Base-by-base conservation (phyloP, 2,329 filamentous ascomycete genomes). In the Capronia coronata region DNA sequence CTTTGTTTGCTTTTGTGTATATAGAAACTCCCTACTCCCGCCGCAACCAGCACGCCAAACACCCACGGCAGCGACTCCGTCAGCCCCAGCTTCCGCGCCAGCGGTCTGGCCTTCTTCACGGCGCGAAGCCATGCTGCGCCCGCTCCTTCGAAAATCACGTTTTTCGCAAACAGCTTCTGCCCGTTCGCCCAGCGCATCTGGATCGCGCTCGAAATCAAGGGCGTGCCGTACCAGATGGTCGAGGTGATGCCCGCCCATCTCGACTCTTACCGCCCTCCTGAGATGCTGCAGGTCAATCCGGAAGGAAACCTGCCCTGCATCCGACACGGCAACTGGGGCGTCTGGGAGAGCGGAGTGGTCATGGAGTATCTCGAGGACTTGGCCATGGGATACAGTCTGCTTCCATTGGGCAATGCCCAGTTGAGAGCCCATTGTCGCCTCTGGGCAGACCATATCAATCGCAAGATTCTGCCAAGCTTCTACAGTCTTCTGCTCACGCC, bases 351-450 rank as follows among this genome's bases (percentile, higher is more conserved):
- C 60, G 80, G 79, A 1, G 83, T 94, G 2, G 77, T 94, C 60
- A 76, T 94, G 65, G 88, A 94, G 83, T 94, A 94, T 67, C 82
- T 86, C 29, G 88, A 94, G 62, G 89, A 94, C 60, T 68, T 87
- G 22, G 73, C 79, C 25, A 65, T 74, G 21, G 78, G 79, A 1
- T 70, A 75, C 3, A 67, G 79, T 5, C 70, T 94, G 6, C 72
- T 89, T 22, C 86, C 86, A 1, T 45, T 56, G 7, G 76, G 76
- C 23, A 71, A 83, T 61, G 74, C 85, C 1, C 82, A 84, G 61
- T 67, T 81, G 11, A 80, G 82, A 58, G 88, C 89, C 1, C 80
- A 85, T 48, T 87, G 81, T 51, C 79, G 88, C 37, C 68, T 93
- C 8, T 94, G 88, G 88, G 76, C 81, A 21, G 84, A 91, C 58